Conservation (phyloP, 192 early-diverging fungal genomes). For the Umbelopsis ramanniana region DNA sequence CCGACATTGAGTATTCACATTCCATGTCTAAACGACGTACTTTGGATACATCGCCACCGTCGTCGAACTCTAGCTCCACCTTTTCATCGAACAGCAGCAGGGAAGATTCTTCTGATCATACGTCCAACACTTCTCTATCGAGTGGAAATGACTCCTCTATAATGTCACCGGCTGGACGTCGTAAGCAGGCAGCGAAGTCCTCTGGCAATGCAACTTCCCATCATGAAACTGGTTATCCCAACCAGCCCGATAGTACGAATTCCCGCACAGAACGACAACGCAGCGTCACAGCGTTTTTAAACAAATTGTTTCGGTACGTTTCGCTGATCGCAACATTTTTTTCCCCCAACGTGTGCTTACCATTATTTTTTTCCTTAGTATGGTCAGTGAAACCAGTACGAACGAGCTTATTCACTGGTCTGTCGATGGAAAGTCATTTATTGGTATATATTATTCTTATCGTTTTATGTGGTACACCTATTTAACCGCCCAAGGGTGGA, state of each 20-base stretch:
- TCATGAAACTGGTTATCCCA: not conserved
- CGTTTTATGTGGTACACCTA: too few relatives aligned
- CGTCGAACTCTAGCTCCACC: not conserved
- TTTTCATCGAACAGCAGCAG: slow-evolving; percentile 16
- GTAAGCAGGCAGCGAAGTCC: not conserved
- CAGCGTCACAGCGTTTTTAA: slow-evolving; percentile 16
- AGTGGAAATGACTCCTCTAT: not conserved
- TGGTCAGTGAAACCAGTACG: slow-evolving; percentile 8
- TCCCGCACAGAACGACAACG: not conserved
- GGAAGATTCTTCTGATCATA: slow-evolving; percentile 12
- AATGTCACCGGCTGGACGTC: not conserved
- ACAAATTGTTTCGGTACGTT: slow-evolving; percentile 19
- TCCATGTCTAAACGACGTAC: slow-evolving; percentile 3
- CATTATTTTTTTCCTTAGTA: not conserved
- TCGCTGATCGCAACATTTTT: not conserved
- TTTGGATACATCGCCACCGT: not conserved
- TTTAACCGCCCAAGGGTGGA: too few relatives aligned
- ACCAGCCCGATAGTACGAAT: too few relatives aligned
- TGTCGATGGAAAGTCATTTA: slow-evolving; percentile 8
- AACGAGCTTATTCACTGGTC: slow-evolving; percentile 8
- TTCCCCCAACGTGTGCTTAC: not conserved
- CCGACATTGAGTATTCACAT: not conserved
- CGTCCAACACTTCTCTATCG: slow-evolving; percentile 4
- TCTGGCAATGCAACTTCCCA: not conserved
- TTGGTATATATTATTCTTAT: not conserved